phyloP scores from a whole-genome alignment of 768 basidiomycete species.

The Lepiota brunneoincarnata region DNA sequence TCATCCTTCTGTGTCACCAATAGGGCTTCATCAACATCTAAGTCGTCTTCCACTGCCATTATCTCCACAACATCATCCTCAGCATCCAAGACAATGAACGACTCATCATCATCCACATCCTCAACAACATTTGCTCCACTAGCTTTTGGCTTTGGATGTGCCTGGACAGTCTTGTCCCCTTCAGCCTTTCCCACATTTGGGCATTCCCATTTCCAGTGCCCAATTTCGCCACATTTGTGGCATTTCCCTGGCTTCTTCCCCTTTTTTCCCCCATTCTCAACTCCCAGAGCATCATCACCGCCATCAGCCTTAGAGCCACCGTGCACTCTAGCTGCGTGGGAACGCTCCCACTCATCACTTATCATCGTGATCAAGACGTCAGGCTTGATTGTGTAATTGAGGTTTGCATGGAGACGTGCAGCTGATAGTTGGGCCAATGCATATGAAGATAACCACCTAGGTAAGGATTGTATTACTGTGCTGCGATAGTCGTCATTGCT shows the following conservation, averaged over 20 bases:
- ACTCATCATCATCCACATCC: neutral
- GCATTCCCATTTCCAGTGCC: constrained; percentile 24
- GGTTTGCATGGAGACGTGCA: constrained; percentile 11
- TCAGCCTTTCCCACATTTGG: constrained; percentile 13
- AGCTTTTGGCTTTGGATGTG: neutral
- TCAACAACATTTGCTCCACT: neutral
- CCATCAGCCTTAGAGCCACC: constrained; percentile 13
- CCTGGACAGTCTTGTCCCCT: constrained; percentile 15
- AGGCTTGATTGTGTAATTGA: constrained; percentile 15
- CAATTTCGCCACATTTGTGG: too few relatives aligned
- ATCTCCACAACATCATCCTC: too few relatives aligned
- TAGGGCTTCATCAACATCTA: too few relatives aligned
- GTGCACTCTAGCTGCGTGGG: constrained; percentile 7
- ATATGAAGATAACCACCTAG: constrained; percentile 23
- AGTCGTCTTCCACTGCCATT: too few relatives aligned
- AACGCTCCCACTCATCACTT: constrained; percentile 25
- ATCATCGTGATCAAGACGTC: constrained; percentile 22
- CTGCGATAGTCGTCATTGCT: constrained; percentile 28
- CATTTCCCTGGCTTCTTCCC: constrained; percentile 12
- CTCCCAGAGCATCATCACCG: constrained; percentile 20
- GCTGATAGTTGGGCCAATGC: constrained; percentile 22
- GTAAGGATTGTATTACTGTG: constrained; percentile 29
- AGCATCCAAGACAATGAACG: neutral
- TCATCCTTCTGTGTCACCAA: neutral
- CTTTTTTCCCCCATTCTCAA: constrained; percentile 5